phyloP scores from a whole-genome alignment of 495 filamentous ascomycete species.

The Aspergillus wentii region DNA sequence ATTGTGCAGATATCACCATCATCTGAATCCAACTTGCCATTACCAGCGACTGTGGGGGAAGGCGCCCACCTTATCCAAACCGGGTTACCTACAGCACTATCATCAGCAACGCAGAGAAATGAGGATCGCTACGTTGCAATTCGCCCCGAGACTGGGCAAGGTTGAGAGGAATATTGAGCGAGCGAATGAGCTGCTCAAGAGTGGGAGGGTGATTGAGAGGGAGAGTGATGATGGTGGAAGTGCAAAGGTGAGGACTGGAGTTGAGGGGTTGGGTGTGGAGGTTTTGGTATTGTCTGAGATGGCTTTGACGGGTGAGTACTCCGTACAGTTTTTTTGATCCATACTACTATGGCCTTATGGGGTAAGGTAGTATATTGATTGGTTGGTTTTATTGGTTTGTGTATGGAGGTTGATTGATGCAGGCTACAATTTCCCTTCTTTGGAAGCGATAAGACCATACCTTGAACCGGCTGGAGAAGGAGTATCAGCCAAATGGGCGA shows the following conservation, averaged over 20 bases:
- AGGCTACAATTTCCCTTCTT: constrained; percentile 90
- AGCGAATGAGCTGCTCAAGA: constrained; percentile 66
- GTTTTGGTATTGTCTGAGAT: constrained; percentile 83
- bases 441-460: constrained; percentile 69
- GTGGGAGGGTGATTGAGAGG: constrained; percentile 18
- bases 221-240: no score
- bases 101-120: constrained; percentile 36
- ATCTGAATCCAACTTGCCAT: no score
- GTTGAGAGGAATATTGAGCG: constrained; percentile 69
- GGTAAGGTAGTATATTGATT: constrained; percentile 4
- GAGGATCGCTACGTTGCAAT: constrained; percentile 81
- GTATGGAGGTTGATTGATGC: background rate
- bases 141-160: constrained; percentile 68
- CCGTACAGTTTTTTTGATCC: constrained; percentile 4
- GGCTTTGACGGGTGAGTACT: constrained; percentile 72
- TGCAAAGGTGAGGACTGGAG: constrained; percentile 9
- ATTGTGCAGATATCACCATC: no score
- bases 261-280: constrained; percentile 31
- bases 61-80: no score
- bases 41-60: no score
- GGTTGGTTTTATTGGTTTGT: background rate
- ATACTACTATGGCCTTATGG: constrained; percentile 1
- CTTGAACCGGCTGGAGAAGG: constrained; percentile 76
- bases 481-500: constrained; percentile 75
- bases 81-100: no score